Conservation (phyloP, 805 yeast genomes). For the Candida silvatica region DNA sequence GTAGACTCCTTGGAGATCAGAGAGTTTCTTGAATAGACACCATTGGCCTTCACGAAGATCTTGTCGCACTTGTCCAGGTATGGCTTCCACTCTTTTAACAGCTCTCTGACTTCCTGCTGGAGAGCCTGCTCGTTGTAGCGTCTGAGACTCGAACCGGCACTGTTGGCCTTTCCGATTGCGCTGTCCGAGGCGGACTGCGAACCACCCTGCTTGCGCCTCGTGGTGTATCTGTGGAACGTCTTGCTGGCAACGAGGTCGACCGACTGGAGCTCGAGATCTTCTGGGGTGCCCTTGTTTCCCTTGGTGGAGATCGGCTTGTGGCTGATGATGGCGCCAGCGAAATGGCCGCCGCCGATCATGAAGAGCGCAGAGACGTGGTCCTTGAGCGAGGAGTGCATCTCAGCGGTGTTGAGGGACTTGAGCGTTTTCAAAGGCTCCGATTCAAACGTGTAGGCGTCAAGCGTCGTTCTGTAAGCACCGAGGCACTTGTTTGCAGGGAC, state of each 20-base stretch:
- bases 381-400: constrained; percentile 11
- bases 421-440: constrained; percentile 43
- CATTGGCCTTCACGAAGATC: constrained; percentile 64
- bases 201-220: constrained; percentile 97
- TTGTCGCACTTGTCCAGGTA: constrained; percentile 53
- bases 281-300: constrained; percentile 45
- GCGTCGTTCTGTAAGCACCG: constrained; percentile 60
- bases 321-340: constrained; percentile 88
- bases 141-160: constrained; percentile 89
- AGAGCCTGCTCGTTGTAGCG: constrained; percentile 85
- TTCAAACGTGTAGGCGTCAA: constrained; percentile 31
- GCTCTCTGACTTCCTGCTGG: constrained; percentile 64
- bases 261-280: constrained; percentile 47
- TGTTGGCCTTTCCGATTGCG: constrained; percentile 89
- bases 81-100: constrained; percentile 57
- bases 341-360: constrained; percentile 97
- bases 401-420: constrained; percentile 10
- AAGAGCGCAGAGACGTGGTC: constrained; percentile 60
- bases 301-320: constrained; percentile 51
- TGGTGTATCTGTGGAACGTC: constrained; percentile 90
- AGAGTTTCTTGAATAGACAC: constrained; percentile 1
- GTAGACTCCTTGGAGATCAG: constrained; percentile 48
- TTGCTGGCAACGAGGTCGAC: constrained; percentile 67
- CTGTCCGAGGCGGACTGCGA: constrained; percentile 89
- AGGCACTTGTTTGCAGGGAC: constrained; percentile 41